Evolutionary conservation across 495 filamentous ascomycete genomes (phyloP).

Genomic region (Penicillium flavigenum): DNA sequence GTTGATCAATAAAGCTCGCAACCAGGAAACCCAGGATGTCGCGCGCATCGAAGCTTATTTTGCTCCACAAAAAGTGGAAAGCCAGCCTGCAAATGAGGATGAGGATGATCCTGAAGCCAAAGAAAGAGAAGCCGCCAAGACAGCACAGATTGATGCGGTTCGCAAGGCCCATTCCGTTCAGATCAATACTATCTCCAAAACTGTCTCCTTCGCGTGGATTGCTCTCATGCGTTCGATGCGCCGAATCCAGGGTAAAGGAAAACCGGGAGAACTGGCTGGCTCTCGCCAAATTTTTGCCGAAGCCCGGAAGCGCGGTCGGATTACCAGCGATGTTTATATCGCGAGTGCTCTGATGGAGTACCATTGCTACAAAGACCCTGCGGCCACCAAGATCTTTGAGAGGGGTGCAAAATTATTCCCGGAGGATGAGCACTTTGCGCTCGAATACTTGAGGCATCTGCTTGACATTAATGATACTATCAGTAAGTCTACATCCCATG

Average conservation of each 20-base stretch:
- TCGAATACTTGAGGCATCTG: slow-evolving; percentile 93
- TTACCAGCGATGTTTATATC: slow-evolving; percentile 92
- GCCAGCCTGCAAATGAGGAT: slow-evolving; percentile 57
- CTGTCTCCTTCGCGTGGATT: slow-evolving; percentile 90
- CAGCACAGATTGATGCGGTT: slow-evolving; percentile 67
- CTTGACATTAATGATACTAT: slow-evolving; percentile 87
- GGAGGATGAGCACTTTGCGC: slow-evolving; percentile 83
- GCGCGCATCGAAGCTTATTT: slow-evolving; percentile 66
- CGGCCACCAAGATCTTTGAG: slow-evolving; percentile 92
- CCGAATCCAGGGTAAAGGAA: slow-evolving; percentile 89
- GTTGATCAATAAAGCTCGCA: slow-evolving; percentile 68
- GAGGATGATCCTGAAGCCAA: slow-evolving; percentile 61
- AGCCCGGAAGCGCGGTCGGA: slow-evolving; percentile 76
- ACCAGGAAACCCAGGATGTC: slow-evolving; percentile 68
- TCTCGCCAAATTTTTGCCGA: slow-evolving; percentile 84
- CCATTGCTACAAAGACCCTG: slow-evolving; percentile 89
- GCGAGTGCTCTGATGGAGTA: slow-evolving; percentile 90
- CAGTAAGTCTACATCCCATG: slow-evolving; percentile 58
- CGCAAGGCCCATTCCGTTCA: slow-evolving; percentile 69
- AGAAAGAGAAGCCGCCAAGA: slow-evolving; percentile 54
- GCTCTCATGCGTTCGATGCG: slow-evolving; percentile 90
- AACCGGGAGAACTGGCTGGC: slow-evolving; percentile 66
- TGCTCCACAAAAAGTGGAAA: slow-evolving; percentile 38
- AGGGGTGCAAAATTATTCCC: slow-evolving; percentile 89
- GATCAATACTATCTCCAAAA: slow-evolving; percentile 68